Percentiles rank a stretch among this genome's conserved stretches.
These are phyloP conservation scores for Ustilago bromivora DNA, from an alignment of 1,284 basidiomycete genomes.

Conservation along the genomic window DNA sequence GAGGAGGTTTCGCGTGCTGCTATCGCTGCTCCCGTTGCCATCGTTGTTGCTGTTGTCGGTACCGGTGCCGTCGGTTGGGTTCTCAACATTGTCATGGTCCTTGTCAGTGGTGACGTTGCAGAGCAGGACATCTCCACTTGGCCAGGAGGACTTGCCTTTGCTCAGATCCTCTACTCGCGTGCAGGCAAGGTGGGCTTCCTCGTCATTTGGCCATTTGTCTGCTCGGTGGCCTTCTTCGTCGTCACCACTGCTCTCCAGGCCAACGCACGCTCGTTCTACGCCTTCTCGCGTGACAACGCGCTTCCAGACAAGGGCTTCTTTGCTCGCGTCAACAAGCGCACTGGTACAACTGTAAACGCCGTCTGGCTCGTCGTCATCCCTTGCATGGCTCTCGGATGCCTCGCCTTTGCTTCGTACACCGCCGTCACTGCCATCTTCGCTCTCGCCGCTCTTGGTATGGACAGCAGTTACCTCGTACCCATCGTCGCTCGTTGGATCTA, in stretches of 20 bases:
- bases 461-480: constrained; percentile 74
- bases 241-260: constrained; percentile 80
- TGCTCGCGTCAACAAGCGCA: constrained; percentile 75
- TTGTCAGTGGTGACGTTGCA: constrained; percentile 75
- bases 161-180: constrained; percentile 62
- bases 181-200: constrained; percentile 76
- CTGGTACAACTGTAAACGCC: constrained; percentile 81
- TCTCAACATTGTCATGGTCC: constrained; percentile 75
- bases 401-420: constrained; percentile 61
- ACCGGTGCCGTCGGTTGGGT: constrained; percentile 66
- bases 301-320: constrained; percentile 86
- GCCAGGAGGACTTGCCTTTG: constrained; percentile 68
- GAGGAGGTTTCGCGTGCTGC: constrained; percentile 91
- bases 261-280: constrained; percentile 86
- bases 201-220: constrained; percentile 71
- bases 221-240: constrained; percentile 69
- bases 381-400: constrained; percentile 61
- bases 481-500: constrained; percentile 76
- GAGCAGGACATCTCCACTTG: constrained; percentile 43
- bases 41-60: constrained; percentile 81
- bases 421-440: constrained; percentile 67
- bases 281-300: constrained; percentile 86
- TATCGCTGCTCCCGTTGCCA: constrained; percentile 80
- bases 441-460: constrained; percentile 80
- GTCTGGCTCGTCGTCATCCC: constrained; percentile 81